Evolutionary conservation across 2,329 filamentous ascomycete genomes (phyloP), one percentile per base, ranked within the genome.

Genomic region (Ceratocystis harringtonii): DNA sequence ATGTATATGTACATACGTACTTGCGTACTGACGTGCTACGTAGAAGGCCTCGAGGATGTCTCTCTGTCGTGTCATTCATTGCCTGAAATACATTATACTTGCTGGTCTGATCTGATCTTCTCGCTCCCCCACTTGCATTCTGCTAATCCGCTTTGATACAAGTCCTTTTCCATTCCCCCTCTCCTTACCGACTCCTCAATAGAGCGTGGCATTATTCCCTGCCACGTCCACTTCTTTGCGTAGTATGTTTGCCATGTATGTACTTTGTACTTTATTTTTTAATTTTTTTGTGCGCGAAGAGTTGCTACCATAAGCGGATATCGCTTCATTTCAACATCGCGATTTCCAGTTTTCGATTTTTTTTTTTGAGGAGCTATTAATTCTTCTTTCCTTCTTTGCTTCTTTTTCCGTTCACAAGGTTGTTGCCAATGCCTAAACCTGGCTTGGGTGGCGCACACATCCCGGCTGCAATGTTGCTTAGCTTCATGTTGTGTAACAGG

Each of bases 401-500:
- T 41, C 36, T 41, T 41, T 41, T 63, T 63, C 8, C 44, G 22
- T 8, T 36, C 22, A 32, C 25, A 41, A 58, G 41, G 41, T 57
- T 32, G 62, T 30, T 32, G 62, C 52, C 52, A 57, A 36, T 25
- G n/a, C 62, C 50, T 60, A 25, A 15, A 41, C 36, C 8, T 60
- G 43, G 12, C 25, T 63, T 64, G 19, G 10, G 48, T 19, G 50
- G 32, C 63, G 63, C 50, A 57, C 25, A 41, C 36, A 60, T 45
- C 50, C 52, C 55, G 41, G 50, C 22, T 30, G 32, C 55, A 28
- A 64, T 64, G 63, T 41, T 60, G 45, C 63, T 64, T 64, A 30
- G 63, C 19, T 50, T 25, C 62, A 64, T 64, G 63, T 17, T 64
- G 63, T 64, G 63, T 64, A 64, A 64, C 63, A 64, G 48, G 22